A percentile compares a stretch with the other conserved stretches of the same genome.
Evolutionary conservation across 2,329 filamentous ascomycete genomes (phyloP).

Genomic region (Botrytis elliptica): DNA sequence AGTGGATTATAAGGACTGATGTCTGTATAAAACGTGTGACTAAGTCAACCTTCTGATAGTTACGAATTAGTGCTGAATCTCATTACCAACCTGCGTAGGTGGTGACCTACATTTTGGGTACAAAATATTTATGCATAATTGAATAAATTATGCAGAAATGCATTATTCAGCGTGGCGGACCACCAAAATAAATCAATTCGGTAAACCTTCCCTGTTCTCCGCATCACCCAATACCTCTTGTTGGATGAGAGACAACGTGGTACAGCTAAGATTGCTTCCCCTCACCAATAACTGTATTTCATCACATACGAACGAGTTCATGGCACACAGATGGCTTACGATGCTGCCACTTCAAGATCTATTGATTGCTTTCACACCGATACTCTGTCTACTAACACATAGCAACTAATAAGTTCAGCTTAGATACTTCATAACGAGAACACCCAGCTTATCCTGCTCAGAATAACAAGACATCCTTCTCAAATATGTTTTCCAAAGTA

Average conservation of each 20-base stretch:
- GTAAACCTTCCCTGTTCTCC: background rate
- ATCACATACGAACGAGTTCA: background rate
- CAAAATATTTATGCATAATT: background rate
- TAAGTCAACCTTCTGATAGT: background rate
- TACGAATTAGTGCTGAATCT: background rate
- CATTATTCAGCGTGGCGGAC: background rate
- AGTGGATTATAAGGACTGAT: slow-evolving; percentile 88
- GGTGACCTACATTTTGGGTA: background rate
- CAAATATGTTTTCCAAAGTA: background rate
- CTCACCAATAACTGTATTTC: background rate
- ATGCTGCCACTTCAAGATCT: background rate
- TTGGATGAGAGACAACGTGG: background rate
- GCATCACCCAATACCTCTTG: background rate
- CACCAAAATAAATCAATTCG: background rate
- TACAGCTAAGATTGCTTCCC: background rate
- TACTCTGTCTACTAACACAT: background rate
- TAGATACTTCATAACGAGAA: background rate
- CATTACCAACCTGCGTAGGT: background rate
- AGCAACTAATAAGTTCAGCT: background rate
- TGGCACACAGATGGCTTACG: background rate
- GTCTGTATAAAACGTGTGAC: slow-evolving; percentile 58
- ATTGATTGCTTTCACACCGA: slow-evolving; percentile 9
- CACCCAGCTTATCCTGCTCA: background rate
- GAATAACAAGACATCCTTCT: background rate
- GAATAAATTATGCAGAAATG: background rate